phyloP scores from a whole-genome alignment of 2,329 filamentous ascomycete genomes.

The Fusarium sambucinum region DNA sequence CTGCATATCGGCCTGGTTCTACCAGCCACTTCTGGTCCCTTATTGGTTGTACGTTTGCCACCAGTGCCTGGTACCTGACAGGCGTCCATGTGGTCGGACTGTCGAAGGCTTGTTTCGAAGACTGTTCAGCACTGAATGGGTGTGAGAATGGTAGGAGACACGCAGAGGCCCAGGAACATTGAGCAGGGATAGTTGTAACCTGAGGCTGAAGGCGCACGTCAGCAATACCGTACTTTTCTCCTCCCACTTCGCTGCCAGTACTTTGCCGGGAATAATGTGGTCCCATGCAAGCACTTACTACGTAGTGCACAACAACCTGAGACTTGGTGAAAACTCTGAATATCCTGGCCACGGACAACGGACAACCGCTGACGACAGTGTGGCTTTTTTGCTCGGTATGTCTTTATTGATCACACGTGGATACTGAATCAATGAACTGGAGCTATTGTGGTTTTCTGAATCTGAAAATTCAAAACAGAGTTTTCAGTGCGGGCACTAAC shows the following conservation, averaged over 20 bases:
- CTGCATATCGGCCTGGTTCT: conserved; percentile 30
- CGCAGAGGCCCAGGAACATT: conserved; percentile 11
- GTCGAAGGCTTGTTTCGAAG: conserved; percentile 52
- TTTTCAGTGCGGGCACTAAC: conserved; percentile 37
- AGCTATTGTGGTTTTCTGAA: conserved; percentile 21
- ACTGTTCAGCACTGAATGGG: conserved; percentile 19
- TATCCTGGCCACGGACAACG: conserved; percentile 9
- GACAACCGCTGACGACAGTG: conserved; percentile 28
- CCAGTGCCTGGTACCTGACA: conserved; percentile 59
- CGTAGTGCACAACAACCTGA: conserved; percentile 22
- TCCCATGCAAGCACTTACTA: conserved; percentile 39
- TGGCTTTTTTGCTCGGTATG: conserved; percentile 23
- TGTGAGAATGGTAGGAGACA: conserved; percentile 31
- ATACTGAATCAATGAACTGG: conserved; percentile 31
- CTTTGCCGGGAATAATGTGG: conserved; percentile 24
- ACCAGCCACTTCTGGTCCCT: conserved; percentile 13
- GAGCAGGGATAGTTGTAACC: conserved; percentile 16
- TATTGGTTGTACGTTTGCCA: conserved; percentile 51
- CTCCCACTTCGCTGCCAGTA: conserved; percentile 8
- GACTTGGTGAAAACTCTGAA: conserved; percentile 36
- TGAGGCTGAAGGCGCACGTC: conserved; percentile 23
- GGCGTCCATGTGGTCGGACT: conserved; percentile 55
- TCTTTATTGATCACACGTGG: conserved; percentile 33
- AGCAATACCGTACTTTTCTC: conserved; percentile 23
- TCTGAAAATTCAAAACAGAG: conserved; percentile 24